These are phyloP conservation scores for Anthracocystis walkeri DNA, from an alignment of 1,284 basidiomycete species.

Conservation along the genomic window DNA sequence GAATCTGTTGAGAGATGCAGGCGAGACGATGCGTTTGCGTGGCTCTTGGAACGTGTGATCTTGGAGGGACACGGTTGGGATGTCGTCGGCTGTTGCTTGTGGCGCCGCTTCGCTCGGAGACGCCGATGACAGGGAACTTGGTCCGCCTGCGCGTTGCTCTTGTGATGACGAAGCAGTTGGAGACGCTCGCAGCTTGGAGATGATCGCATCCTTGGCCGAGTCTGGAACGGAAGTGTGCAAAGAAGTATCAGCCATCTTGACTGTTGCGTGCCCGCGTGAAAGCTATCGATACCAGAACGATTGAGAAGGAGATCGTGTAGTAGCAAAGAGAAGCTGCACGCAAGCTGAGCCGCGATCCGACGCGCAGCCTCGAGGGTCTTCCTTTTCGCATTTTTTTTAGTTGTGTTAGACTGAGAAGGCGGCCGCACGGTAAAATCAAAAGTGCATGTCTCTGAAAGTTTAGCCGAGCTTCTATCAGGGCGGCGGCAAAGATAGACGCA, in stretches of 20 bases:
- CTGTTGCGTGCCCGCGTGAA: not conserved
- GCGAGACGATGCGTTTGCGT: constrained; percentile 82
- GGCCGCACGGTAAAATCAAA: too few relatives aligned
- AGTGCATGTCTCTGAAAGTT: too few relatives aligned
- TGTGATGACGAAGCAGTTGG: constrained; percentile 2
- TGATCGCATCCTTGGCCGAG: constrained; percentile 34
- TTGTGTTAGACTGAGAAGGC: too few relatives aligned
- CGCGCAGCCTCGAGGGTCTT: constrained; percentile 4
- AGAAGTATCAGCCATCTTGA: constrained; percentile 17
- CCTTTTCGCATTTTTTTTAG: too few relatives aligned
- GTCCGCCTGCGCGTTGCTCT: not conserved
- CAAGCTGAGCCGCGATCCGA: not conserved
- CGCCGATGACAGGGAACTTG: constrained; percentile 4
- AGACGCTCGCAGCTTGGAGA: constrained; percentile 33
- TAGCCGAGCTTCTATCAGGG: too few relatives aligned
- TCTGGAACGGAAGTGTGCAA: constrained; percentile 20
- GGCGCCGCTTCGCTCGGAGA: not conserved
- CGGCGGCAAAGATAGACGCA: too few relatives aligned
- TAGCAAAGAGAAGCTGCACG: too few relatives aligned
- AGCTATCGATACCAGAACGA: not conserved
- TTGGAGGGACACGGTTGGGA: constrained; percentile 18
- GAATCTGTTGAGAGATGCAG: constrained; percentile 84
- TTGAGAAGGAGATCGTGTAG: not conserved
- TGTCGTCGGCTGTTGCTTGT: constrained; percentile 19
- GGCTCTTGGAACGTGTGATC: constrained; percentile 62